phyloP scores from a whole-genome alignment of 2,329 filamentous ascomycete species.

The Alternaria angustiovoidea region DNA sequence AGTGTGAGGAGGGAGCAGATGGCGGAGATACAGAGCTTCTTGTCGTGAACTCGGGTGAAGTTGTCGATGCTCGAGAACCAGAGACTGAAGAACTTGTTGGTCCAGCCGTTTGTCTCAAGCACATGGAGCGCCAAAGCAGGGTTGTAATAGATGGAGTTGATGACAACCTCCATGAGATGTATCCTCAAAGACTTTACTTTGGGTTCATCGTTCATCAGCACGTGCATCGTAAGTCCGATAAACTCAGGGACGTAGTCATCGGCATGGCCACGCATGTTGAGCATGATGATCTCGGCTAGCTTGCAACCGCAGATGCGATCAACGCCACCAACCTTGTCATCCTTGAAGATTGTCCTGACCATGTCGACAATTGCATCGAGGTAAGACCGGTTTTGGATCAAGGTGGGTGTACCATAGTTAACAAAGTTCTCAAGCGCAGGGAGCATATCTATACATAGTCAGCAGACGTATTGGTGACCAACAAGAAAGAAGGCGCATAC shows the following conservation, averaged over 20 bases:
- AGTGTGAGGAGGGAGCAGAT: slow-evolving; percentile 87
- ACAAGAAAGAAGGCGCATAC: slow-evolving; percentile 31
- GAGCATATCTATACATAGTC: slow-evolving; percentile 76
- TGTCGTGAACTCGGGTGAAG: slow-evolving; percentile 95
- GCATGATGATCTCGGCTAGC: slow-evolving; percentile 95
- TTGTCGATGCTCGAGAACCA: slow-evolving; percentile 97
- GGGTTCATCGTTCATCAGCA: slow-evolving; percentile 76
- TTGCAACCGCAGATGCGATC: slow-evolving; percentile 98
- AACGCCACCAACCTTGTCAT: slow-evolving; percentile 90
- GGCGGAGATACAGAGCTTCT: slow-evolving; percentile 95
- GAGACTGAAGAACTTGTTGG: slow-evolving; percentile 97
- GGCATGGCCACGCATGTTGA: slow-evolving; percentile 87
- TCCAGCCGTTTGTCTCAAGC: slow-evolving; percentile 91
- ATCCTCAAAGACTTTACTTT: slow-evolving; percentile 94
- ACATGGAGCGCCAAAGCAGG: slow-evolving; percentile 83
- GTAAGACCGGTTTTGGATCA: slow-evolving; percentile 85
- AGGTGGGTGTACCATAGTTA: slow-evolving; percentile 82
- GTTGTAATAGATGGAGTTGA: slow-evolving; percentile 98
- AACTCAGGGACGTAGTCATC: slow-evolving; percentile 91
- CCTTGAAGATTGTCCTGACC: slow-evolving; percentile 93
- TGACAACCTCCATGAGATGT: slow-evolving; percentile 98
- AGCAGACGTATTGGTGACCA: slow-evolving; percentile 7
- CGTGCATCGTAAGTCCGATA: slow-evolving; percentile 85
- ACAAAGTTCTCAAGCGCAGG: slow-evolving; percentile 98
- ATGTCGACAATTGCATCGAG: slow-evolving; percentile 89